A percentile compares a stretch with the other conserved stretches of the same genome.
These are phyloP conservation scores for Collybia sordida DNA, from an alignment of 768 basidiomycete species.

Conservation along the genomic window DNA sequence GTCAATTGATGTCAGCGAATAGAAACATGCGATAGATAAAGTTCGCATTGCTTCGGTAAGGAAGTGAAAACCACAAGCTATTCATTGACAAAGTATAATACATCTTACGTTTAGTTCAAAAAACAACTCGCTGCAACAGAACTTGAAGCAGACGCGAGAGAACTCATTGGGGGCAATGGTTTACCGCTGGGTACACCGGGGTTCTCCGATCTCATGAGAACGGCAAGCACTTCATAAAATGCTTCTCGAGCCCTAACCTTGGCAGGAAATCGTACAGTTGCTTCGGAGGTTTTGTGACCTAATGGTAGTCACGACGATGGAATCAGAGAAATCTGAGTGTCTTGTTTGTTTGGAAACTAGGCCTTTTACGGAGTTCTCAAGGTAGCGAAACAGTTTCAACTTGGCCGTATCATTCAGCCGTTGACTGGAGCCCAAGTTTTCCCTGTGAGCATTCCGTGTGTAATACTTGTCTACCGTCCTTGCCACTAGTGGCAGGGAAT, in stretches of 20 bases:
- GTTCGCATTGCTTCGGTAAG: too few relatives aligned
- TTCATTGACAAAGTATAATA: too few relatives aligned
- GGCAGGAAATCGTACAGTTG: constrained; percentile 24
- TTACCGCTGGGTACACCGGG: too few relatives aligned
- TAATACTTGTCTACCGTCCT: constrained; percentile 32
- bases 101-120: too few relatives aligned
- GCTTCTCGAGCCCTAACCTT: too few relatives aligned
- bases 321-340: constrained; percentile 34
- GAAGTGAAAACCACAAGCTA: too few relatives aligned
- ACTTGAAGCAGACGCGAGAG: too few relatives aligned
- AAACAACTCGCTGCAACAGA: too few relatives aligned
- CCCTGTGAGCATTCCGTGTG: constrained; percentile 45
- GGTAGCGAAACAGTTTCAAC: constrained; percentile 22
- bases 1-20: too few relatives aligned
- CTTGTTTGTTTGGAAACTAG: constrained; percentile 35
- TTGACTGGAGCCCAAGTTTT: constrained; percentile 25
- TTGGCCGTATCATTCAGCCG: background rate
- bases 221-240: background rate
- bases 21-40: too few relatives aligned
- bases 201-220: background rate
- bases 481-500: constrained; percentile 23
- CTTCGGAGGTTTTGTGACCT: constrained; percentile 37
- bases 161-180: too few relatives aligned
- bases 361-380: constrained; percentile 29
- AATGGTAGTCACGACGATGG: constrained; percentile 34